Base-by-base conservation (phyloP, 2,329 filamentous ascomycete genomes). In the Diaporthe nobilis region DNA sequence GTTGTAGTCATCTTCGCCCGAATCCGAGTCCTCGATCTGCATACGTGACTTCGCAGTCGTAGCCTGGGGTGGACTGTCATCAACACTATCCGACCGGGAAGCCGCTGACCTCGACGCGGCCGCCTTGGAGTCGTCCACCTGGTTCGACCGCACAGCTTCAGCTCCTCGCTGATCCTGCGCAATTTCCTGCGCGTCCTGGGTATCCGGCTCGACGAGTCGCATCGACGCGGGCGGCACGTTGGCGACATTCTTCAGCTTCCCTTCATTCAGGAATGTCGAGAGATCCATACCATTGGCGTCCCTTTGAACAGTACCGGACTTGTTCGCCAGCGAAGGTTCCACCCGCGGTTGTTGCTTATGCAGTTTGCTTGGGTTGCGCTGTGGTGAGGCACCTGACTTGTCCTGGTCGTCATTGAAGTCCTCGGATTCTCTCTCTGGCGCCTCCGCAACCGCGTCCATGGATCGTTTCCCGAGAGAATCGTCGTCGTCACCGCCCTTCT, bases 1-100 rank as follows among this genome's bases (percentile, higher is more conserved):
- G 0, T 84, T 81, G n/a, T 86, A 83, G 49, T 87, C 87, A 1
- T 85, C 85, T 12, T 88, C 87, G 7, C 90, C 90, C 71, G 89
- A 89, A 77, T 94, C 93, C 61, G 94, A 93, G 78, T 94, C 93
- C 80, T 95, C 94, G 17, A 95, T 86, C 73, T 92, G 92, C 77
- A 92, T 87, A 34, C 92, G 90, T 22, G 90, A 85, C 77, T 91
- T 92, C 1, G 92, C 89, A 78, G 89, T 88, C 75, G 88, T 90
- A 58, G 89, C 86, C 82, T 91, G 91, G 75, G 88, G 86, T 25
- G 89, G 89, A 80, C 88, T 90, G 2, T 86, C 80, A 53, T 91
- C 90, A 55, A 81, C 75, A 58, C 76, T 84, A 72, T 82, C 86
- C 55, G 82, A 80, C 81, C 82, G 83, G 78, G 81, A 82, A 20